Conservation (phyloP, 257 asterid species). For the Verbena officinalis region DNA sequence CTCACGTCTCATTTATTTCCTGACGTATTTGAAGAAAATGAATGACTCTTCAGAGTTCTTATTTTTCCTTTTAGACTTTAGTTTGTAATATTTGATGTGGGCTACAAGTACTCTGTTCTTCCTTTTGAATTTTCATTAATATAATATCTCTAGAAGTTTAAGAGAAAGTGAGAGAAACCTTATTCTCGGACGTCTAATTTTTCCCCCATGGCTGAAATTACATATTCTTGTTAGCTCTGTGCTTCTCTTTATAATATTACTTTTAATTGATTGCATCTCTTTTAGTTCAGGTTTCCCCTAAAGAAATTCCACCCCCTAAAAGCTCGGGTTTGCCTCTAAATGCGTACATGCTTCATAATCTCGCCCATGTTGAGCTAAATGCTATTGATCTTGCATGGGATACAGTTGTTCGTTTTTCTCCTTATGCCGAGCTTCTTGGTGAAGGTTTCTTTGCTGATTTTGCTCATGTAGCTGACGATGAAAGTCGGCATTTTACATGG, state of each 20-base stretch:
- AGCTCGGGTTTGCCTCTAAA: conserved; percentile 76
- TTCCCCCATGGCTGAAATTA: background rate
- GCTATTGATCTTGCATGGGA: conserved; percentile 99
- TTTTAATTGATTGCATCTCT: conserved; percentile 21
- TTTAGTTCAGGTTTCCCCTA: conserved; percentile 75
- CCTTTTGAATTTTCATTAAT: background rate
- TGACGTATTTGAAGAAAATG: background rate
- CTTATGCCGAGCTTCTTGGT: conserved; percentile 65
- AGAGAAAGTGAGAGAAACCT: background rate
- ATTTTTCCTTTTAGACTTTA: background rate
- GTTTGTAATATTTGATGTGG: background rate
- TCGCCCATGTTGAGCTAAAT: conserved; percentile 94
- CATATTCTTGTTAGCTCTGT: background rate
- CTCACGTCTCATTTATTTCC: background rate
- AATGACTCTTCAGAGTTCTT: background rate
- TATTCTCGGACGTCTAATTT: background rate
- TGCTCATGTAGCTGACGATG: conserved; percentile 97
- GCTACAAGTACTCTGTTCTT: background rate
- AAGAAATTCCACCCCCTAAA: conserved; percentile 86
- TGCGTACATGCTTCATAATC: conserved; percentile 94
- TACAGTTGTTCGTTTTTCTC: conserved; percentile 92
- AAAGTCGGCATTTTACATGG: conserved; percentile 95
- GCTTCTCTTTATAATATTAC: conserved; percentile 10
- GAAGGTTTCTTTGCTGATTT: conserved; percentile 93
- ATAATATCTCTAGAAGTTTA: background rate